Percentiles rank a stretch among this genome's conserved stretches.
Conservation (phyloP, 1,284 basidiomycete genomes). For the Pulchroboletus neoregius region DNA sequence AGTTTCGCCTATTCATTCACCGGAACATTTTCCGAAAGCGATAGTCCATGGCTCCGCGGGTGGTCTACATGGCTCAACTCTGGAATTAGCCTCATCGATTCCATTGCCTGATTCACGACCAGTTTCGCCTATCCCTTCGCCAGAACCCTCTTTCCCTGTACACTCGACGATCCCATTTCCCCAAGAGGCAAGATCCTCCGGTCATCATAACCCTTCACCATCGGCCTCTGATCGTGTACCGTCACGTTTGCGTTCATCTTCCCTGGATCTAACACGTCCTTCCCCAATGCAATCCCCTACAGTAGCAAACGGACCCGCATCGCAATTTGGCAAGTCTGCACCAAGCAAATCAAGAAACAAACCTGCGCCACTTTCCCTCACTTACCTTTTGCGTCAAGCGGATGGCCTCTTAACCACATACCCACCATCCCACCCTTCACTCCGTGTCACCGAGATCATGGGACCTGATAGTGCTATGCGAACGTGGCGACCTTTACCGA, state of each 20-base stretch:
- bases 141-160: neutral
- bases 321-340: slow-evolving; percentile 8
- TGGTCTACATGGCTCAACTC: neutral
- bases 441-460: slow-evolving; percentile 59
- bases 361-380: slow-evolving; percentile 37
- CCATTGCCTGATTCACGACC: slow-evolving; percentile 23
- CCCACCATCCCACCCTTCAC: slow-evolving; percentile 43
- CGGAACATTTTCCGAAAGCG: neutral
- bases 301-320: slow-evolving; percentile 28
- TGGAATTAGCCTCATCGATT: slow-evolving; percentile 18
- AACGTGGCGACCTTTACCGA: slow-evolving; percentile 25
- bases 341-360: slow-evolving; percentile 15
- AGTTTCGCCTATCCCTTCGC: neutral
- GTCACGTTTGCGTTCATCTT: slow-evolving; percentile 2
- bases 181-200: slow-evolving; percentile 1
- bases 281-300: neutral
- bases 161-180: neutral
- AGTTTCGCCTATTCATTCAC: slow-evolving; percentile 11
- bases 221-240: slow-evolving; percentile 1
- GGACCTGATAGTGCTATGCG: slow-evolving; percentile 59
- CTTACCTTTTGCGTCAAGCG: slow-evolving; percentile 41
- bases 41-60: neutral
- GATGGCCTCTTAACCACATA: slow-evolving; percentile 42
- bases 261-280: neutral
- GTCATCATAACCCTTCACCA: slow-evolving; percentile 2